phyloP scores from a whole-genome alignment of 805 yeast species.

The Teunomyces stri region DNA sequence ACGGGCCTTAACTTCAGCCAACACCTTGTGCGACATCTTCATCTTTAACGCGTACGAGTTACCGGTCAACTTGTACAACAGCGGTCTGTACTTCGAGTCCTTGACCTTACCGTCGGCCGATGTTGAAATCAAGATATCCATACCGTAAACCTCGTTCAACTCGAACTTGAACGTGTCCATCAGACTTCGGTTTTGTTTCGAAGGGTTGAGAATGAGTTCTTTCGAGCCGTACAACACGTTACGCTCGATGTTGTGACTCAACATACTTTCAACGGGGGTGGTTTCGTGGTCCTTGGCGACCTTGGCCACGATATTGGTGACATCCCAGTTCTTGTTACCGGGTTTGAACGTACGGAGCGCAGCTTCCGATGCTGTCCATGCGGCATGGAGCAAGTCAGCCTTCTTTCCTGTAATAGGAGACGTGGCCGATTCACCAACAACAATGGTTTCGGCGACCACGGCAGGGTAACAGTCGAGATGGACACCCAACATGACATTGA shows the following conservation, averaged over 20 bases:
- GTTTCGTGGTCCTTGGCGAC: slow-evolving; percentile 60
- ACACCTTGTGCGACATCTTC: slow-evolving; percentile 64
- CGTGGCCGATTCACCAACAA: slow-evolving; percentile 50
- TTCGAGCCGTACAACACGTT: slow-evolving; percentile 71
- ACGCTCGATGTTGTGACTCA: slow-evolving; percentile 66
- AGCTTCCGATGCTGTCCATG: slow-evolving; percentile 77
- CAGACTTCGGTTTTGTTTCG: slow-evolving; percentile 60
- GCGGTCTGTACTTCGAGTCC: slow-evolving; percentile 57
- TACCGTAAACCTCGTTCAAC: slow-evolving; percentile 74
- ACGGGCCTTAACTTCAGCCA: slow-evolving; percentile 66
- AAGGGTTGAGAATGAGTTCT: slow-evolving; percentile 73
- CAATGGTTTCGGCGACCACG: slow-evolving; percentile 64
- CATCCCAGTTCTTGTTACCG: slow-evolving; percentile 72
- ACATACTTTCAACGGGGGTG: slow-evolving; percentile 72
- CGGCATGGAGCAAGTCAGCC: slow-evolving; percentile 69
- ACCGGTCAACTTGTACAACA: slow-evolving; percentile 72
- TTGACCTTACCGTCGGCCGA: slow-evolving; percentile 66
- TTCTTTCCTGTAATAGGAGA: slow-evolving; percentile 50
- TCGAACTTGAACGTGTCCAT: slow-evolving; percentile 65
- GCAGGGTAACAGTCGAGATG: slow-evolving; percentile 77
- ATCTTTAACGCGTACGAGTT: slow-evolving; percentile 65
- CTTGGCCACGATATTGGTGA: slow-evolving; percentile 61
- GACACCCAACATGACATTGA: slow-evolving; percentile 69
- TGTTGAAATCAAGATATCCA: slow-evolving; percentile 66
- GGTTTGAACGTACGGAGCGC: slow-evolving; percentile 67